Conservation (phyloP, 495 filamentous ascomycete species). For the Hypoxylon subgilvum region DNA sequence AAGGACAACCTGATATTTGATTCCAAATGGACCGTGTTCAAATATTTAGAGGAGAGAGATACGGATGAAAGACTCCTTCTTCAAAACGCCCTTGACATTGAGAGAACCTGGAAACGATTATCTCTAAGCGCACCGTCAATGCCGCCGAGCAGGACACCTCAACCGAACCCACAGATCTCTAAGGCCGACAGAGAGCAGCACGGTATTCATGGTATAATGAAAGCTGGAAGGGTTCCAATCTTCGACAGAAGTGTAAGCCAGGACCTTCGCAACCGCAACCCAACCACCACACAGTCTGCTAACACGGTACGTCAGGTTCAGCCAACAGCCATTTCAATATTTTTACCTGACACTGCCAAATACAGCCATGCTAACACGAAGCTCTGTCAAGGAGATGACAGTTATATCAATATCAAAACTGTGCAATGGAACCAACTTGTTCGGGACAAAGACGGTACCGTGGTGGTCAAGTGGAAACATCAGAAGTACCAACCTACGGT, state of each 20-base stretch:
- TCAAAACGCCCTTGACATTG: not conserved
- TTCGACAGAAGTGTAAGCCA: not conserved
- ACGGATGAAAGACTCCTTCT: not conserved
- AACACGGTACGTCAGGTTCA: not conserved
- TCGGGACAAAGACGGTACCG: not conserved
- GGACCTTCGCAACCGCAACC: not conserved
- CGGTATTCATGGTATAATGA: not conserved
- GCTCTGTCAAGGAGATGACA: not conserved
- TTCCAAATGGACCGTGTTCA: not conserved
- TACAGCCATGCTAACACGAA: slow-evolving; percentile 1
- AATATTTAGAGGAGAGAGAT: not conserved
- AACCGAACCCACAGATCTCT: not conserved
- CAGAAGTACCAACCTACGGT: not conserved
- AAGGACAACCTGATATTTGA: not conserved
- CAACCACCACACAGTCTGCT: not conserved
- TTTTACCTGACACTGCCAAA: not conserved
- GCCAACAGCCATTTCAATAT: not conserved
- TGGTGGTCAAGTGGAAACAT: not conserved
- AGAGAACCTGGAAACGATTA: not conserved
- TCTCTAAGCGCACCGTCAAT: not conserved
- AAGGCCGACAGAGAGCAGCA: not conserved
- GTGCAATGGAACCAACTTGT: not conserved
- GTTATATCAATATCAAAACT: not conserved
- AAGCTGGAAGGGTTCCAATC: not conserved
- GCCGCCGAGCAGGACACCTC: not conserved